Evolutionary conservation across 2,329 filamentous ascomycete genomes (phyloP).

Genomic region (Didymella segeticola): DNA sequence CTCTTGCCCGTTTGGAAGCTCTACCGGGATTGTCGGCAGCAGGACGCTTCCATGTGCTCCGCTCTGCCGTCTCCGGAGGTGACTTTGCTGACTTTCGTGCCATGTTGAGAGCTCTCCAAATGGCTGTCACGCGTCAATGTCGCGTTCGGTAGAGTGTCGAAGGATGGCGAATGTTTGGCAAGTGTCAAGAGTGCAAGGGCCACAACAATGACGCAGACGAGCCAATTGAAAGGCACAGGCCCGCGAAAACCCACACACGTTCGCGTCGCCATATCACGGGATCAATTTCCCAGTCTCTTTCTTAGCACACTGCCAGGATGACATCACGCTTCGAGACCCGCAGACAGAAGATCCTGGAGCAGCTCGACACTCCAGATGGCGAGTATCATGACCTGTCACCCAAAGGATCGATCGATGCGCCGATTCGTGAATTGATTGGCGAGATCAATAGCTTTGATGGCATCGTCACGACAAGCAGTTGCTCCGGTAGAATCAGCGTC

Average conservation of each 20-base stretch:
- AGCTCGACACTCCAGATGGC: conserved; percentile 70
- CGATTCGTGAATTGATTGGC: conserved; percentile 77
- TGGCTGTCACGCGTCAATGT: background rate
- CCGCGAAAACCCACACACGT: conserved; percentile 19
- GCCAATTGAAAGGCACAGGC: conserved; percentile 20
- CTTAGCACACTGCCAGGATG: conserved; percentile 25
- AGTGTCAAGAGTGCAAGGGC: conserved; percentile 20
- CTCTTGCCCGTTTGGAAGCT: conserved; percentile 46
- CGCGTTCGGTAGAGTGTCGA: conserved; percentile 1
- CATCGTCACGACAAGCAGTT: conserved; percentile 91
- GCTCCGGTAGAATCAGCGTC: conserved; percentile 84
- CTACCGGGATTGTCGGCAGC: conserved; percentile 40
- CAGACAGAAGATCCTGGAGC: conserved; percentile 75
- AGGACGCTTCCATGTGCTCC: conserved; percentile 46
- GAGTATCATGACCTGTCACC: conserved; percentile 85
- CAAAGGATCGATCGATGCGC: conserved; percentile 84
- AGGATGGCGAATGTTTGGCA: conserved; percentile 18
- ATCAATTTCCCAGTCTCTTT: background rate
- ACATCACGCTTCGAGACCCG: conserved; percentile 54
- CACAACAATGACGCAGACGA: conserved; percentile 29
- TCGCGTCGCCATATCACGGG: conserved; percentile 33
- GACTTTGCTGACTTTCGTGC: conserved; percentile 34
- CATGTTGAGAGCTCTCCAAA: conserved; percentile 28
- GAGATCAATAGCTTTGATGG: conserved; percentile 78
- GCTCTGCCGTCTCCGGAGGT: conserved; percentile 20